Conservation (phyloP, 2,329 filamentous ascomycete species). For the Pseudogymnoascus sp. region DNA sequence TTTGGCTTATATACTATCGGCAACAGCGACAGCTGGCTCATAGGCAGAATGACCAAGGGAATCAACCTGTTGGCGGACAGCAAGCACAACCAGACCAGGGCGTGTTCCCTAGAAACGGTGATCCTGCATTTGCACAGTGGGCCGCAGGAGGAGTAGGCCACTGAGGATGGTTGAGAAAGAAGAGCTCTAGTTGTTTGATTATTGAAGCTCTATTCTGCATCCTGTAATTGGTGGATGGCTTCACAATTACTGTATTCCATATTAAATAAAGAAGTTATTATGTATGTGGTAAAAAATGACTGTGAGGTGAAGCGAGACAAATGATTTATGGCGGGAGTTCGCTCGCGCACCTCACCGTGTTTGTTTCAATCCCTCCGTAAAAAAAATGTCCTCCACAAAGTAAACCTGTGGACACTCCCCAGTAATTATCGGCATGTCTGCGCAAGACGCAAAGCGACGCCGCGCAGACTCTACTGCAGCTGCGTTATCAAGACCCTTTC, state of each 20-base stretch:
- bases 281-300: background rate
- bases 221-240: background rate
- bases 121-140: conserved; percentile 64
- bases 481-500: conserved; percentile 65
- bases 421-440: conserved; percentile 36
- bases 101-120: conserved; percentile 59
- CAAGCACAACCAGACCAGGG: conserved; percentile 40
- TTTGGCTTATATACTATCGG: conserved; percentile 75
- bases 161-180: conserved; percentile 27
- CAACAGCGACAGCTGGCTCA: conserved; percentile 61
- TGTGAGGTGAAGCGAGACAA: background rate
- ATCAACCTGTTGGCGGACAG: conserved; percentile 22
- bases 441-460: conserved; percentile 55
- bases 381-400: conserved; percentile 25
- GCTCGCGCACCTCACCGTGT: background rate
- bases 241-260: background rate
- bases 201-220: background rate
- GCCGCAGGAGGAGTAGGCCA: conserved; percentile 58
- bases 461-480: conserved; percentile 51
- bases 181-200: background rate
- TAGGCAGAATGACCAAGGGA: conserved; percentile 32
- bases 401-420: conserved; percentile 12
- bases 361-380: conserved; percentile 8
- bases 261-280: background rate
- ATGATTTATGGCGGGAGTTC: background rate